Conservation (phyloP, 805 yeast species). For the Maudiozyma bulderi region DNA sequence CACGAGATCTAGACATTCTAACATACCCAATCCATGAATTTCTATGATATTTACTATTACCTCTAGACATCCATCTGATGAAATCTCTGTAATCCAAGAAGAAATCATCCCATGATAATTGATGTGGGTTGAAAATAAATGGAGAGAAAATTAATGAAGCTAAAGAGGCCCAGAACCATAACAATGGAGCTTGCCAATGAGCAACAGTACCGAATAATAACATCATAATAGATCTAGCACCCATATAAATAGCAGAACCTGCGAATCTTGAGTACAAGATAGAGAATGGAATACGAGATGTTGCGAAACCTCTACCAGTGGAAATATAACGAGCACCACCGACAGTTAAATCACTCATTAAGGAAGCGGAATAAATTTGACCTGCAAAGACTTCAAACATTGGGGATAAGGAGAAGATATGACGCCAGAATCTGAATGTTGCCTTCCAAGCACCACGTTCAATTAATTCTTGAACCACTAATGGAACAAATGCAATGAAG, state of each 20-base stretch:
- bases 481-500: constrained; percentile 69
- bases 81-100: constrained; percentile 92
- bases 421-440: constrained; percentile 55
- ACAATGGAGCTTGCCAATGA: constrained; percentile 82
- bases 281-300: constrained; percentile 67
- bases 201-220: constrained; percentile 63
- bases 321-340: constrained; percentile 86
- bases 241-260: constrained; percentile 73
- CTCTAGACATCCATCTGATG: constrained; percentile 83
- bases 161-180: constrained; percentile 96
- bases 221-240: constrained; percentile 66
- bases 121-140: constrained; percentile 93
- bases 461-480: constrained; percentile 66
- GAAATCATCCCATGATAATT: constrained; percentile 91
- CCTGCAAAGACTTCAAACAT: constrained; percentile 77
- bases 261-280: constrained; percentile 69
- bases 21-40: constrained; percentile 82
- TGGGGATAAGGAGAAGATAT: constrained; percentile 62
- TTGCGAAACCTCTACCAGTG: constrained; percentile 81
- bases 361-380: constrained; percentile 63
- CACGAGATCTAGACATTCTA: constrained; percentile 71
- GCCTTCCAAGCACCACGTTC: constrained; percentile 78
- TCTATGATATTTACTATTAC: constrained; percentile 80
- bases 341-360: constrained; percentile 58
- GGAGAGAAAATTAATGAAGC: constrained; percentile 85